Evolutionary conservation across 1,284 basidiomycete genomes (phyloP).

Genomic region (Phellopilus nigrolimitatus): DNA sequence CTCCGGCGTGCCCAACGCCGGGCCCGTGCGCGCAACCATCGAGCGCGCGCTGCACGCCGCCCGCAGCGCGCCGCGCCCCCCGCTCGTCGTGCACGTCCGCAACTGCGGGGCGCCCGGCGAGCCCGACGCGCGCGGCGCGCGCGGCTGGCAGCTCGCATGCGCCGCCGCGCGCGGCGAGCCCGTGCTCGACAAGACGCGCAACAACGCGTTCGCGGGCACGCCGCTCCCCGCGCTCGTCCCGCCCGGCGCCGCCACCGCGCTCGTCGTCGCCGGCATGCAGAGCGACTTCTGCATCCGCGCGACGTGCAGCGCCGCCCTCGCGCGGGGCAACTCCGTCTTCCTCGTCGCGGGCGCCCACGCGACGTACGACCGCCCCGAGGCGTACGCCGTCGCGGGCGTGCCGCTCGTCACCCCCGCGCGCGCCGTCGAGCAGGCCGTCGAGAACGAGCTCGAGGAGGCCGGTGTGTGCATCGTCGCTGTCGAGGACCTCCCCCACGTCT

Average conservation of each 20-base stretch:
- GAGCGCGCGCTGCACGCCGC: constrained; percentile 44
- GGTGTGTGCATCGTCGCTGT: constrained; percentile 61
- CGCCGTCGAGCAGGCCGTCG: constrained; percentile 42
- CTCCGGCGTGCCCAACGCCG: constrained; percentile 46
- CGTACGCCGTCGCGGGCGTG: constrained; percentile 34
- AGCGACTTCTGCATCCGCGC: constrained; percentile 63
- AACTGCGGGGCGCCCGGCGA: constrained; percentile 57
- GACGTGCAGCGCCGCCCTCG: constrained; percentile 58
- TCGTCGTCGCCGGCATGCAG: constrained; percentile 62
- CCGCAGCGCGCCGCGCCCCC: constrained; percentile 41
- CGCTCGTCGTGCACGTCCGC: constrained; percentile 61
- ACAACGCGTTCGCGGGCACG: constrained; percentile 63
- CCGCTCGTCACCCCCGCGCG: constrained; percentile 41
- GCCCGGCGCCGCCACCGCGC: constrained; percentile 45
- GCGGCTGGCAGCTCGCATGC: constrained; percentile 57
- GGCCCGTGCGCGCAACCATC: constrained; percentile 43
- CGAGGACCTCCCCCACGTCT: constrained; percentile 54
- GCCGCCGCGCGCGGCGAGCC: constrained; percentile 40
- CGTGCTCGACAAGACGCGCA: constrained; percentile 62
- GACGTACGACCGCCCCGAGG: constrained; percentile 59
- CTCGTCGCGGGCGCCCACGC: constrained; percentile 59
- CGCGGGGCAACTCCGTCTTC: constrained; percentile 58
- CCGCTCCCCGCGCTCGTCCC: constrained; percentile 41
- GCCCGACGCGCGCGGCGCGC: constrained; percentile 46
- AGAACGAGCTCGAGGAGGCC: constrained; percentile 56